Evolutionary conservation across 345 rosid species (phyloP).

Genomic region (Populus alba): DNA sequence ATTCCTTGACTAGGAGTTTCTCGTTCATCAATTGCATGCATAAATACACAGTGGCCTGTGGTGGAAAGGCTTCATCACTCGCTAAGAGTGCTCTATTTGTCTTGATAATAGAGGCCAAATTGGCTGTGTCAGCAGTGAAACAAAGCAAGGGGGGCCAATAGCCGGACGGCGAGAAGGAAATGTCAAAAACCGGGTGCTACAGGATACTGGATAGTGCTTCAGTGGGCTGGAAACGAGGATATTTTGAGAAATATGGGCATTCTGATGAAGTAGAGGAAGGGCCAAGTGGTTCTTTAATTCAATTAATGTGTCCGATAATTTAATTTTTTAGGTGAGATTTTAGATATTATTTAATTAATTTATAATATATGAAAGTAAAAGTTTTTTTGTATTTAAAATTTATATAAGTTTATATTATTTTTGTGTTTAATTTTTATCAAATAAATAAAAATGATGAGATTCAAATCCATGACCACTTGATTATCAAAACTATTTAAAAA

Average conservation of each 20-base stretch:
- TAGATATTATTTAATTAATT: too few species aligned
- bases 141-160: constrained; percentile 15
- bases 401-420: too few species aligned
- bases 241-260: neutral
- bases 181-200: constrained; percentile 32
- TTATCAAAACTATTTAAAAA: too few species aligned
- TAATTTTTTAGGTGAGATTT: too few species aligned
- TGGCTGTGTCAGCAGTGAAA: constrained; percentile 6
- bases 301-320: too few species aligned
- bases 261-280: neutral
- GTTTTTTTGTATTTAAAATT: too few species aligned
- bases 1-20: too few species aligned
- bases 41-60: neutral
- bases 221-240: constrained; percentile 27
- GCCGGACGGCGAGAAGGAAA: neutral
- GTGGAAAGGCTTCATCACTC: neutral
- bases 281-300: neutral
- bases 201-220: constrained; percentile 3
- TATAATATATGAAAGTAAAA: too few species aligned
- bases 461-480: too few species aligned
- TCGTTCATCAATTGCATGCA: too few species aligned
- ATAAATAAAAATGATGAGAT: too few species aligned
- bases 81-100: neutral
- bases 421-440: too few species aligned
- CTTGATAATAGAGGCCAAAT: constrained; percentile 2